Evolutionary conservation across 2,329 filamentous ascomycete genomes (phyloP), one percentile per base, ranked within the genome.

Genomic region (Macrophomina pseudophaseolina): DNA sequence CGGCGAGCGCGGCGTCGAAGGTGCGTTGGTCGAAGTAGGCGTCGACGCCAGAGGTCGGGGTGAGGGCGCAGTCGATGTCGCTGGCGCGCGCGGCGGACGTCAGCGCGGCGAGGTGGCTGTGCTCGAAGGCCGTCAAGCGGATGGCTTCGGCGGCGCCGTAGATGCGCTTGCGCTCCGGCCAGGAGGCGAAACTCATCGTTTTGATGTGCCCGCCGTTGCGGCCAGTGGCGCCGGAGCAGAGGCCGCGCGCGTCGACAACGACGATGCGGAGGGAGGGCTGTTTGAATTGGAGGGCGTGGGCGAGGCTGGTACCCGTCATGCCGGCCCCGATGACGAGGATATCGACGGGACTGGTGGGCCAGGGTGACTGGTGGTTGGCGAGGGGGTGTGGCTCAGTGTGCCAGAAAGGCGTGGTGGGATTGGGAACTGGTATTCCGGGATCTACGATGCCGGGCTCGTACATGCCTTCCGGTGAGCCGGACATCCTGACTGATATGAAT

Each of bases 281-380:
- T 14, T 69, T 70, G 72, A 71, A 73, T 72, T 73, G 75, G 49
- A 90, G 82, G 68, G 90, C 84, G 67, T 88, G 86, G n/a, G 88
- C 89, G 0, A 88, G 89, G 30, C 86, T 88, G 42, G 85, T 84
- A 44, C 88, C 89, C 72, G 90, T 90, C 32, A 88, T 86, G 53
- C 89, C 89, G 6, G 86, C 86, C 35, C 88, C 88, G 51, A 90
- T 78, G 67, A 91, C 89, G 67, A 90, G 76, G 71, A 80, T 66
- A 59, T 77, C 74, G 62, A 70, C 73, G 49, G 62, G 44, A 11
- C 35, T 1, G 1, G 76, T 77, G 0, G 79, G 67, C n/a, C 71
- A 49, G 3, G 78, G 75, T 1, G 70, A 75, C 18, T 74, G 71
- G 9, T 74, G 65, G 28, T 74, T 66, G 16, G 71, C 72, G 46